phyloP scores from a whole-genome alignment of 306 rosid genomes.

The Vicia sativa region DNA sequence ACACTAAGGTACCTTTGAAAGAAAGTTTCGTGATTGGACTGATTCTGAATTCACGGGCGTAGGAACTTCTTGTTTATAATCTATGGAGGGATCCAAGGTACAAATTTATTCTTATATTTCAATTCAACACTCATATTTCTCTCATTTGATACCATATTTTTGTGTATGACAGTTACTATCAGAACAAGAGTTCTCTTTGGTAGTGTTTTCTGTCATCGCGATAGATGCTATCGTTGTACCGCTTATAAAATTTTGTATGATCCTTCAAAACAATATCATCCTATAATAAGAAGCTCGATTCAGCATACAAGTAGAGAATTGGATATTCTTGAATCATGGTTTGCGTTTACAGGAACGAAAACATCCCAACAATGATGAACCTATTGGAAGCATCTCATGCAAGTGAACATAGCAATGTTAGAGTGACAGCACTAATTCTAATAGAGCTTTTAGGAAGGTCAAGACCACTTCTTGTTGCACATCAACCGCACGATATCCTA shows the following conservation, averaged over 20 bases:
- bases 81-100: constrained; percentile 53
- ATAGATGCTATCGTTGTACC: constrained; percentile 58
- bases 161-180: constrained; percentile 43
- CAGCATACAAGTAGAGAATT: constrained; percentile 49
- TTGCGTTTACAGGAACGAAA: constrained; percentile 53
- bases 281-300: constrained; percentile 47
- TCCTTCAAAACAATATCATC: constrained; percentile 51
- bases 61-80: constrained; percentile 53
- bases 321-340: constrained; percentile 52
- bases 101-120: background rate
- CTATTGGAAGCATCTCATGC: constrained; percentile 67
- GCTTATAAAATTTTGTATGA: constrained; percentile 48
- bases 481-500: constrained; percentile 33
- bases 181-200: constrained; percentile 51
- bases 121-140: background rate
- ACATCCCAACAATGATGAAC: constrained; percentile 50
- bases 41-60: constrained; percentile 65
- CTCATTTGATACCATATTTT: background rate
- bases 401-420: constrained; percentile 44
- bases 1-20: constrained; percentile 25
- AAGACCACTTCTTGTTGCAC: constrained; percentile 56
- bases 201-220: constrained; percentile 40
- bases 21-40: constrained; percentile 61
- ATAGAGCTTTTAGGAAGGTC: constrained; percentile 60
- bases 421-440: constrained; percentile 50